Evolutionary conservation across 2,329 filamentous ascomycete species (phyloP), one percentile per base, ranked within the genome.

Genomic region (Xylaria sp.): DNA sequence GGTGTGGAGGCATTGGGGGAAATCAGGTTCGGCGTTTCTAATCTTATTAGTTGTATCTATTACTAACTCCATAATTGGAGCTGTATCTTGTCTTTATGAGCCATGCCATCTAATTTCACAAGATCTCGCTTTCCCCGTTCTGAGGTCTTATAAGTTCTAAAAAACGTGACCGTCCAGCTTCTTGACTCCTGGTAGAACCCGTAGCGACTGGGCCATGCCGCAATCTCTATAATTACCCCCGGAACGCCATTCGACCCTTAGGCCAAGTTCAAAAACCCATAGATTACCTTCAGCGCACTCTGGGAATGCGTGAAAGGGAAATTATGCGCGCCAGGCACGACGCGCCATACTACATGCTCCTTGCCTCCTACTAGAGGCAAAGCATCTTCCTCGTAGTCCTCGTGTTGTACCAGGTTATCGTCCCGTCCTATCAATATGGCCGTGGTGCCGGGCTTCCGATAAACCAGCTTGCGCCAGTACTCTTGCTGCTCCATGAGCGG

Each of bases 241-340:
- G 48, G 25, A 52, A 63, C 34, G 15, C 28, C 28, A 28, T 48
- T 34, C 12, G 44, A n/a, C 50, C 34, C 20, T 69, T 66, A 72
- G 51, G 73, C 23, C 56, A 74, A 70, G 3, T 74, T 80, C 86
- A 86, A 89, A 66, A 86, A 83, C 37, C 79, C 77, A 65, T 85
- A 83, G 10, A 90, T 79, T 65, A 81, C 81, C 51, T 78, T 74
- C 67, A 88, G 73, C 12, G 87, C 84, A 44, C 80, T 76, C 7
- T 78, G 74, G 0, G 81, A 76, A 68, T 86, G 83, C n/a, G 87
- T 88, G 81, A 90, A 89, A 18, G 89, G 87, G 73, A 90, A 90
- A 71, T 91, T 88, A 74, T 91, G 89, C 1, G 83, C 85, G 1
- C 87, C 87, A 0, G 84, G 82, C 1, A 90, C 79, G 12, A 86